These are phyloP conservation scores for Zangia roseola DNA, from an alignment of 768 basidiomycete species.

Conservation along the genomic window DNA sequence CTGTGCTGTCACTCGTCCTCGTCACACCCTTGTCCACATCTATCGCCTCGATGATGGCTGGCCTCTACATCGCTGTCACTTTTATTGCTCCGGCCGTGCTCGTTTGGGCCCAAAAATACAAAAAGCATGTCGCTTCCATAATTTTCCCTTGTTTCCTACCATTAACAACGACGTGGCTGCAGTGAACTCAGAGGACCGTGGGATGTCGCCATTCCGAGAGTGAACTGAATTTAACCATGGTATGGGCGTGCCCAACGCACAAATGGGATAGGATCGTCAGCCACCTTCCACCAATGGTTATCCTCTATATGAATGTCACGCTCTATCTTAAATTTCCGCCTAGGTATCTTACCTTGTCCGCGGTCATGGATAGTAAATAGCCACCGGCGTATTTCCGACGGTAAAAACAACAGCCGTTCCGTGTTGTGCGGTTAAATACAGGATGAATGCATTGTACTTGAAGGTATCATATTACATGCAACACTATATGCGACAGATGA, in stretches of 20 bases:
- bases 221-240: slow-evolving; percentile 42
- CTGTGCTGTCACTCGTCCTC: slow-evolving; percentile 49
- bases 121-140: slow-evolving; percentile 58
- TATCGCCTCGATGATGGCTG: slow-evolving; percentile 51
- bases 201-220: slow-evolving; percentile 82
- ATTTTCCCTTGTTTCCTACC: slow-evolving; percentile 12
- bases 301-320: slow-evolving; percentile 13
- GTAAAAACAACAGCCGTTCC: slow-evolving; percentile 4
- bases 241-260: slow-evolving; percentile 24
- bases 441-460: slow-evolving; percentile 19
- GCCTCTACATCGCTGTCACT: slow-evolving; percentile 54
- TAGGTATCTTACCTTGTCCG: slow-evolving; percentile 19
- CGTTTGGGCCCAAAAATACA: slow-evolving; percentile 85
- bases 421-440: slow-evolving; percentile 6
- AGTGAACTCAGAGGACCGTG: slow-evolving; percentile 90
- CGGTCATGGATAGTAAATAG: slow-evolving; percentile 17
- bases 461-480: slow-evolving; percentile 41
- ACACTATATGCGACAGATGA: slow-evolving; percentile 35
- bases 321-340: slow-evolving; percentile 26
- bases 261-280: slow-evolving; percentile 29
- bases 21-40: slow-evolving; percentile 54
- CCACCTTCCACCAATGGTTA: slow-evolving; percentile 21
- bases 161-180: slow-evolving; percentile 14
- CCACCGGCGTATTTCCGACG: slow-evolving; percentile 13
- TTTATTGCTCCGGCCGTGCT: slow-evolving; percentile 73